Percentiles rank a stretch among this genome's conserved stretches.
These are phyloP conservation scores for Volvariella volvacea DNA, from an alignment of 1,284 basidiomycete species.

Conservation along the genomic window DNA sequence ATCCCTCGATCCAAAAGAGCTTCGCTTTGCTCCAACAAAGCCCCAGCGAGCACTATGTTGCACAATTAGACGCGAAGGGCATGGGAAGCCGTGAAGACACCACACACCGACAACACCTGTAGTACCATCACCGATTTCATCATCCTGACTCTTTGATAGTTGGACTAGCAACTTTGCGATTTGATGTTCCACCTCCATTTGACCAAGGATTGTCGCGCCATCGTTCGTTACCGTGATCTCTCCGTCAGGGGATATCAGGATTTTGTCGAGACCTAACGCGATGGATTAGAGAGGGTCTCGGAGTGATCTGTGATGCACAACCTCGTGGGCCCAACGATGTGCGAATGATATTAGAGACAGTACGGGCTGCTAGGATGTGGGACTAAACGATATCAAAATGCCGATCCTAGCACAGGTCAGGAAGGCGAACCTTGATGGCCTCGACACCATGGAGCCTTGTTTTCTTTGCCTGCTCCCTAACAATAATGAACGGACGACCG, in stretches of 20 bases:
- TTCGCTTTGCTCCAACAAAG: slow-evolving; percentile 87
- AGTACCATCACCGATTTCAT: slow-evolving; percentile 99
- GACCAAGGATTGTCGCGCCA: slow-evolving; percentile 91
- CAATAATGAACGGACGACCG: slow-evolving; percentile 95
- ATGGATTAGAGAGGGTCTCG: slow-evolving; percentile 1
- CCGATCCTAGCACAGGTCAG: slow-evolving; percentile 8
- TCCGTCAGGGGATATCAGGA: slow-evolving; percentile 96
- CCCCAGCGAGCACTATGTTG: slow-evolving; percentile 87
- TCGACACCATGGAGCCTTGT: slow-evolving; percentile 91
- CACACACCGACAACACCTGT: slow-evolving; percentile 95
- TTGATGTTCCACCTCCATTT: slow-evolving; percentile 99
- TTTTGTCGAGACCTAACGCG: slow-evolving; percentile 88
- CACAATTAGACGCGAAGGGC: neutral
- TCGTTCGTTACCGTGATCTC: slow-evolving; percentile 99
- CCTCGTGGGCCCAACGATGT: slow-evolving; percentile 94
- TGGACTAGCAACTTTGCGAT: slow-evolving; percentile 98
- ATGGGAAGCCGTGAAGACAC: neutral
- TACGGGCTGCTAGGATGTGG: slow-evolving; percentile 90
- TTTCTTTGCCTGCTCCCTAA: slow-evolving; percentile 93
- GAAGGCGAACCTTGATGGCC: slow-evolving; percentile 81
- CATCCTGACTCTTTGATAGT: slow-evolving; percentile 95
- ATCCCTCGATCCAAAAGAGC: slow-evolving; percentile 94
- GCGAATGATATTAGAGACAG: slow-evolving; percentile 92
- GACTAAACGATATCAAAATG: slow-evolving; percentile 44
- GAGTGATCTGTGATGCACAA: slow-evolving; percentile 19